Percentiles rank a stretch among this genome's conserved stretches.
Evolutionary conservation across 2,329 filamentous ascomycete genomes (phyloP).

Genomic region (Tolypocladium amazonense): DNA sequence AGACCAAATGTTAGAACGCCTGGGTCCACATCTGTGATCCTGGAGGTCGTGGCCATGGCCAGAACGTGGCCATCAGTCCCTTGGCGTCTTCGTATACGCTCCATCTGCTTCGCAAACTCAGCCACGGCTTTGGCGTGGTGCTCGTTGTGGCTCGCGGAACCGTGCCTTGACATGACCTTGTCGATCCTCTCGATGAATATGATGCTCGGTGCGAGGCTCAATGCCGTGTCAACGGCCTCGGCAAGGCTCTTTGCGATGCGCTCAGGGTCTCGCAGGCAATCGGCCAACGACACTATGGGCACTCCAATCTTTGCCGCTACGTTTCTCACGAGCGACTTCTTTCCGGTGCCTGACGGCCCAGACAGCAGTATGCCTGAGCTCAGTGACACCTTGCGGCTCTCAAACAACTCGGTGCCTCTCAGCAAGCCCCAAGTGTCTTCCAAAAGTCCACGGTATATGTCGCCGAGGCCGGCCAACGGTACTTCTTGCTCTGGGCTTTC

Average conservation of each 20-base stretch:
- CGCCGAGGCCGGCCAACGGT: constrained; percentile 18
- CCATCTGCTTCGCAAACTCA: constrained; percentile 80
- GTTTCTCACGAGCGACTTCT: constrained; percentile 65
- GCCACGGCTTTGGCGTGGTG: constrained; percentile 83
- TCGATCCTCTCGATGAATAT: constrained; percentile 92
- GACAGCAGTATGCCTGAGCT: constrained; percentile 57
- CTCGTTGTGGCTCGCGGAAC: constrained; percentile 72
- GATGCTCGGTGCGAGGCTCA: constrained; percentile 73
- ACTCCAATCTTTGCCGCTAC: constrained; percentile 63
- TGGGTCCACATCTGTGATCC: constrained; percentile 76
- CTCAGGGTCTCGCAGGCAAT: constrained; percentile 26
- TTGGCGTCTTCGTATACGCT: constrained; percentile 59
- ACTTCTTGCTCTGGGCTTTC: constrained; percentile 12
- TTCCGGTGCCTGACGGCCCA: constrained; percentile 71
- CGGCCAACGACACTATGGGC: constrained; percentile 52
- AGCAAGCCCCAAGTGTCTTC: constrained; percentile 7
- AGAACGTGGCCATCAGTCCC: constrained; percentile 70
- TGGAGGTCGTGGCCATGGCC: constrained; percentile 83
- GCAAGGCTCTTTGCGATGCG: constrained; percentile 26
- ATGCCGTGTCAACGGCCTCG: constrained; percentile 61
- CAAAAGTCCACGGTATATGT: constrained; percentile 12
- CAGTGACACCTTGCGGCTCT: constrained; percentile 6
- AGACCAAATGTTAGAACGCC: constrained; percentile 61
- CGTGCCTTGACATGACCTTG: constrained; percentile 62
- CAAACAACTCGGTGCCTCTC: constrained; percentile 10